These are phyloP conservation scores for Crepidotus variabilis DNA, from an alignment of 768 basidiomycete species.

Conservation along the genomic window DNA sequence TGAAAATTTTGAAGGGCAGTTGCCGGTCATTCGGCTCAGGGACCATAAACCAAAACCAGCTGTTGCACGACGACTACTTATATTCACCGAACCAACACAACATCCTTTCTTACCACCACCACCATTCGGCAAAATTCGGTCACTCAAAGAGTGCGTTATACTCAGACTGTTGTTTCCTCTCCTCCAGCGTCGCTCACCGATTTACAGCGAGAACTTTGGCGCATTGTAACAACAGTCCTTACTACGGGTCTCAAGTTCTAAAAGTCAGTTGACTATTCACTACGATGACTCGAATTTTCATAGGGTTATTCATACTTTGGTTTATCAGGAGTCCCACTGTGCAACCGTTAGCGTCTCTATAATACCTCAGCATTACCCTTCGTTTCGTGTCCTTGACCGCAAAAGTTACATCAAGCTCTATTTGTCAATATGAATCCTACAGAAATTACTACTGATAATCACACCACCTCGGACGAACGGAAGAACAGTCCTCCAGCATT, in stretches of 20 bases:
- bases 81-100: slow-evolving; percentile 31
- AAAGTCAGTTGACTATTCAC: slow-evolving; percentile 34
- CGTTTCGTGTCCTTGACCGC: slow-evolving; percentile 35
- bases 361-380: slow-evolving; percentile 40
- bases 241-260: slow-evolving; percentile 71
- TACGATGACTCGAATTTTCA: neutral
- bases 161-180: slow-evolving; percentile 2
- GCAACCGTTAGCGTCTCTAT: slow-evolving; percentile 57
- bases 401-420: slow-evolving; percentile 41
- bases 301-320: slow-evolving; percentile 3
- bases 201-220: slow-evolving; percentile 40
- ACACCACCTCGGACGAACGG: slow-evolving; percentile 59
- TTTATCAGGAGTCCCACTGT: slow-evolving; percentile 57
- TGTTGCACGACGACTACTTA: slow-evolving; percentile 39
- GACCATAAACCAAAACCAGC: slow-evolving; percentile 34
- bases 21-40: slow-evolving; percentile 43
- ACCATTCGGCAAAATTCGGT: slow-evolving; percentile 28
- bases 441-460: slow-evolving; percentile 79
- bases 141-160: slow-evolving; percentile 46
- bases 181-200: slow-evolving; percentile 12
- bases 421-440: slow-evolving; percentile 63
- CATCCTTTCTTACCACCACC: slow-evolving; percentile 27
- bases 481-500: slow-evolving; percentile 91
- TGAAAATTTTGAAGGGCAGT: slow-evolving; percentile 45
- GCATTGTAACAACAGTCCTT: slow-evolving; percentile 80